Percentiles rank a stretch among this genome's conserved stretches.
Evolutionary conservation across 352 stramenopile species (phyloP).

Genomic region (Phytophthora colocasiae): DNA sequence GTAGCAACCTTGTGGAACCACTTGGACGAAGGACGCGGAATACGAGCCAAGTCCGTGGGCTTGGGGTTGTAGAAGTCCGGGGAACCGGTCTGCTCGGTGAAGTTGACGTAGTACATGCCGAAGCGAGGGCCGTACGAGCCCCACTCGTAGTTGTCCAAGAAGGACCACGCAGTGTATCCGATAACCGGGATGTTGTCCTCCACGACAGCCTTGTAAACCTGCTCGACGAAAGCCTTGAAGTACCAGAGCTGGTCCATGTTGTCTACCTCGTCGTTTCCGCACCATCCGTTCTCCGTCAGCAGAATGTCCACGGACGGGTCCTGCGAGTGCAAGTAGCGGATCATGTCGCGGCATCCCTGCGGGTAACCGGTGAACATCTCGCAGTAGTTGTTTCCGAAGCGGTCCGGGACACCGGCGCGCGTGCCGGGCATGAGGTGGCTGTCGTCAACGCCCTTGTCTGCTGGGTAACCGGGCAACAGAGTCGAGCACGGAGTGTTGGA

Average conservation of each 20-base stretch:
- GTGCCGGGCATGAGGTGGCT: constrained; percentile 67
- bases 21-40: constrained; percentile 47
- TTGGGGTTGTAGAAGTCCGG: constrained; percentile 39
- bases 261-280: constrained; percentile 48
- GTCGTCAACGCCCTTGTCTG: constrained; percentile 54
- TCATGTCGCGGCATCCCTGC: constrained; percentile 47
- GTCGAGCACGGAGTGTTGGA: constrained; percentile 40
- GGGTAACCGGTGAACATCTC: constrained; percentile 54
- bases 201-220: constrained; percentile 51
- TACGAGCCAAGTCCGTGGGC: constrained; percentile 41
- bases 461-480: constrained; percentile 41
- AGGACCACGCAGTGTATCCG: constrained; percentile 43
- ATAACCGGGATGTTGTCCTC: constrained; percentile 43
- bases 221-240: constrained; percentile 46
- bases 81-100: constrained; percentile 40
- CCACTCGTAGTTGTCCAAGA: constrained; percentile 59
- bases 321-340: constrained; percentile 48
- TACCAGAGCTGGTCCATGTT: constrained; percentile 60
- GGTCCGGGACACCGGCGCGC: constrained; percentile 42
- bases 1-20: constrained; percentile 46
- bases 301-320: constrained; percentile 46
- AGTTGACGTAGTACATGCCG: constrained; percentile 75
- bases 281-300: constrained; percentile 57
- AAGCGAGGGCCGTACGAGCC: constrained; percentile 59
- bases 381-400: constrained; percentile 46